Percentiles rank a stretch among this genome's conserved stretches.
Conservation (phyloP, 2,329 filamentous ascomycete species). For the Neopestalotiopsis clavispora region DNA sequence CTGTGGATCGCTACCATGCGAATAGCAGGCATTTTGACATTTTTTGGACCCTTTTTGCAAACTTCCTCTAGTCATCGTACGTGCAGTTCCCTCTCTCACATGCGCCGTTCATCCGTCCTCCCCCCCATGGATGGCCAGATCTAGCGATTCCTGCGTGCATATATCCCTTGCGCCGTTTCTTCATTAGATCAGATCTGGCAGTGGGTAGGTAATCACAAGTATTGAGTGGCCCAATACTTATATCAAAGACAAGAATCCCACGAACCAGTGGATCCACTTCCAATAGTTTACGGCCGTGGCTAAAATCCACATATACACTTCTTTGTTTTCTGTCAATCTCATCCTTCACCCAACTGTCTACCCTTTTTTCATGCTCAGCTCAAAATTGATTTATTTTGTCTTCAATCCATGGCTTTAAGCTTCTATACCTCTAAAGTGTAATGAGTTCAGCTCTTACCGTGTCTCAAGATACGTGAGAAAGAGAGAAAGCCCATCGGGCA, state of each 20-base stretch:
- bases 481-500: neutral
- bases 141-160: neutral
- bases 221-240: neutral
- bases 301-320: conserved; percentile 3
- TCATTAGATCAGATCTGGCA: conserved; percentile 2
- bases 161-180: neutral
- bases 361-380: neutral
- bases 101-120: neutral
- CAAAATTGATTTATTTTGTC: neutral
- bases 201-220: neutral
- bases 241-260: conserved; percentile 13
- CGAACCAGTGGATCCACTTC: neutral
- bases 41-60: neutral
- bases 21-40: neutral
- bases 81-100: neutral
- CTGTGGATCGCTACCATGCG: neutral
- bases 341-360: neutral
- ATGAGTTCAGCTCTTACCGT: conserved; percentile 3
- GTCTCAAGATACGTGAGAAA: neutral
- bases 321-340: neutral
- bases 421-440: conserved; percentile 1
- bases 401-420: neutral
- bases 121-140: neutral
- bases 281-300: neutral
- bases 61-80: conserved; percentile 1